Percentiles rank a stretch among this genome's conserved stretches.
Conservation (phyloP, 2,329 filamentous ascomycete species). For the Diaporthe sp. region DNA sequence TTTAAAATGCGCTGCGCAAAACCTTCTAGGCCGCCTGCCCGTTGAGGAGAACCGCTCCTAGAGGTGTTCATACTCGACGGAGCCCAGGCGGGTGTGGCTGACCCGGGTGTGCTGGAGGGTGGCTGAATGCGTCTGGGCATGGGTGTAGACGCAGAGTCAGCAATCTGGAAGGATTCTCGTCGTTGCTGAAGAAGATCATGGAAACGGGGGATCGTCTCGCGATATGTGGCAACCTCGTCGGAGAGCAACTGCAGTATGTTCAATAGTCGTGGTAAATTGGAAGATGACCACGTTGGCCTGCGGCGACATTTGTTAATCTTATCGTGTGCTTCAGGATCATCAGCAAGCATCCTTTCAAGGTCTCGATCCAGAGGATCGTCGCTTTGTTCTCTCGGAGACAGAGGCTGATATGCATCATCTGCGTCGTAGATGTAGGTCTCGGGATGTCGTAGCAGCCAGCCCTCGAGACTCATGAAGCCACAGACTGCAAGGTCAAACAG, state of each 20-base stretch:
- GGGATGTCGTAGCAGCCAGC: slow-evolving; percentile 88
- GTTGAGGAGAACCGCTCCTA: slow-evolving; percentile 65
- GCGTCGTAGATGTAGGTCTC: slow-evolving; percentile 72
- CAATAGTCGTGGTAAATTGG: slow-evolving; percentile 68
- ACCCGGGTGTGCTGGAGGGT: slow-evolving; percentile 45
- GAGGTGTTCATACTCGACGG: slow-evolving; percentile 60
- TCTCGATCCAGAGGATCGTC: slow-evolving; percentile 49
- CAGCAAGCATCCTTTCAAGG: slow-evolving; percentile 43
- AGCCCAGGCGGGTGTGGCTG: slow-evolving; percentile 52
- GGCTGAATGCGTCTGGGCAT: slow-evolving; percentile 46
- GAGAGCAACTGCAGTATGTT: slow-evolving; percentile 71
- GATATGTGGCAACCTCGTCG: slow-evolving; percentile 74
- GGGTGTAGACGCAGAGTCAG: slow-evolving; percentile 60
- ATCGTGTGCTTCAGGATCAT: slow-evolving; percentile 59
- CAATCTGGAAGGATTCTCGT: slow-evolving; percentile 74
- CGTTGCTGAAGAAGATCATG: slow-evolving; percentile 78
- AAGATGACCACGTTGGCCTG: slow-evolving; percentile 66
- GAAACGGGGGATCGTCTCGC: slow-evolving; percentile 77
- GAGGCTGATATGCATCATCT: slow-evolving; percentile 48
- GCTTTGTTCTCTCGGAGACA: slow-evolving; percentile 45
- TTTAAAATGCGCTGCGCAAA: slow-evolving; percentile 75
- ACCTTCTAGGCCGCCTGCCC: slow-evolving; percentile 70
- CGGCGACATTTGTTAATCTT: slow-evolving; percentile 66
- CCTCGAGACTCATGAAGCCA: slow-evolving; percentile 86
- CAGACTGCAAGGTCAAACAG: slow-evolving; percentile 88